These are phyloP conservation scores for Ensete ventricosum DNA, from an alignment of 176 grass and related monocot species.

Conservation along the genomic window DNA sequence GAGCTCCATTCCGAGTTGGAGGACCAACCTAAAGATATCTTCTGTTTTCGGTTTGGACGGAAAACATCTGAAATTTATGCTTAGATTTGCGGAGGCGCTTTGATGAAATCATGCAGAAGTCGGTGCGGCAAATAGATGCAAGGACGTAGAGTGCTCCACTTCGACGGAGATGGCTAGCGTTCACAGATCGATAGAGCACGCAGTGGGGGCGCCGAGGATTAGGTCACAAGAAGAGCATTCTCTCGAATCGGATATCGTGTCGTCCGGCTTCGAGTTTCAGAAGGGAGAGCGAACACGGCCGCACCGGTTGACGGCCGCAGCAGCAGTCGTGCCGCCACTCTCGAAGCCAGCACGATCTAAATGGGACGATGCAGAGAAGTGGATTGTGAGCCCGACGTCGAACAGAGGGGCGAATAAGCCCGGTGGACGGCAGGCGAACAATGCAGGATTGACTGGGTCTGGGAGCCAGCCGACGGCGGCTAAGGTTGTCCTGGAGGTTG, in stretches of 20 bases:
- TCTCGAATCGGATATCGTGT: slow-evolving; percentile 55
- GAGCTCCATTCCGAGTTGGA: slow-evolving; percentile 42
- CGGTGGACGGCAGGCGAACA: slow-evolving; percentile 30
- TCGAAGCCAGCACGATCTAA: slow-evolving; percentile 79
- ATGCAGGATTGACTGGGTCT: slow-evolving; percentile 36
- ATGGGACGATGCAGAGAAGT: slow-evolving; percentile 97
- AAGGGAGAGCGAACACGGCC: slow-evolving; percentile 40
- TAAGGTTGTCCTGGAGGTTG: slow-evolving; percentile 69
- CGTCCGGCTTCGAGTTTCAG: slow-evolving; percentile 84
- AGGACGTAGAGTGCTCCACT: slow-evolving; percentile 77
- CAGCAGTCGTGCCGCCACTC: slow-evolving; percentile 39
- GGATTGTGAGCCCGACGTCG: slow-evolving; percentile 78
- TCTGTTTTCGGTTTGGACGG: background rate
- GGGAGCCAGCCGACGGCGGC: slow-evolving; percentile 33
- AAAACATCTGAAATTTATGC: background rate
- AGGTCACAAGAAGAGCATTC: slow-evolving; percentile 64
- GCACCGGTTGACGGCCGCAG: slow-evolving; percentile 15
- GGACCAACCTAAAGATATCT: slow-evolving; percentile 13
- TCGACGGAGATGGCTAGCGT: slow-evolving; percentile 35
- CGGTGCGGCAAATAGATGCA: slow-evolving; percentile 47
- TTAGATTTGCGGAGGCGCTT: background rate
- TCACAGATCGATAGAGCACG: slow-evolving; percentile 28
- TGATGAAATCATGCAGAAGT: slow-evolving; percentile 28
- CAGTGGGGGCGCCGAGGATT: slow-evolving; percentile 29
- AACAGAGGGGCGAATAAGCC: slow-evolving; percentile 28